Base-by-base conservation (phyloP, 73 alveolate species). In the Blepharisma stoltei region DNA sequence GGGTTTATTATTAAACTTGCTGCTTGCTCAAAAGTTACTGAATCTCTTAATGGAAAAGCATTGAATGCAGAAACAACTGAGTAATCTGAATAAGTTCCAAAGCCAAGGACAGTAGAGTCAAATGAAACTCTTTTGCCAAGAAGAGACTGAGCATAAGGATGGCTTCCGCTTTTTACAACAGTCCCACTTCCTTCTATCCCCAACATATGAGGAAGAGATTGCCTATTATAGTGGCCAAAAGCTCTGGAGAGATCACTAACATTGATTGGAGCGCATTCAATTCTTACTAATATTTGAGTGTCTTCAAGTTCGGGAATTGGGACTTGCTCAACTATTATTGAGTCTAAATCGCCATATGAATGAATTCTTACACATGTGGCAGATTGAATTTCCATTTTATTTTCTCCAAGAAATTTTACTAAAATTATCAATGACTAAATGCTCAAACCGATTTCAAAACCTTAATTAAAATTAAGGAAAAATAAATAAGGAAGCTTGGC, bases 151-250 rank as follows among this genome's bases (percentile, higher is more conserved):
- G 88, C 94, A 23, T 52, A 54, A 20, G 70, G 20, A 54, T 92
- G 92, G 20, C 94, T 90, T 65, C 97, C 97, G 54, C 81, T 52
- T 25, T 81, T 80, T 53, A 90, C 86, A 8, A 90, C 93, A 23
- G 91, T 84, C 18, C 97, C 97, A 23, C 89, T 60, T 6, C 93
- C 97, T 77, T 90, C 97, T 68, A 85, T 84, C 0, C 97, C 97
- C 23, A 92, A 87, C 1, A 68, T 78, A 3, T 73, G 27, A 6
- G 97, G 97, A 79, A 66, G 87, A 5, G 65, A 71, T 23, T 70
- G 65, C 46, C 46, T 45, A 6, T 27, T 54, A 82, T 83, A 86
- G 27, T 53, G 20, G 21, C 94, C 96, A 23, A 70, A 44, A 7
- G 82, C 45, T 46, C 43, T 47, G 55, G 69, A 69, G 55, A 82